A percentile compares a stretch with the other conserved stretches of the same genome.
Evolutionary conservation across 352 stramenopile species (phyloP).

Genomic region (Globisporangium middletonii): DNA sequence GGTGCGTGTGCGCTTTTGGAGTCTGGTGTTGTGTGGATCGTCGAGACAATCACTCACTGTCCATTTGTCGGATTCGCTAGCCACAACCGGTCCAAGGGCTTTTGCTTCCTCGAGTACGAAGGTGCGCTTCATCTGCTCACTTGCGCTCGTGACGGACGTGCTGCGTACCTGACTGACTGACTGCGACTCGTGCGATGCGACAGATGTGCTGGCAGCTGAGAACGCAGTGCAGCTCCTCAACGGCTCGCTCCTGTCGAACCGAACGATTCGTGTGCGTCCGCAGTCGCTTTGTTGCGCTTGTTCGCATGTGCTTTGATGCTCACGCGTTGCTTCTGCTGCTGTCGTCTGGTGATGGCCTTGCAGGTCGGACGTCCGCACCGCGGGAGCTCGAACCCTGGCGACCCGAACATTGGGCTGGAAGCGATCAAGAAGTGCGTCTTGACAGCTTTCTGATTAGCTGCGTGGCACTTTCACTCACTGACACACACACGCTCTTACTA

Average conservation of each 20-base stretch:
- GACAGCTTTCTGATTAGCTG: background rate
- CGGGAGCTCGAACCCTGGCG: slow-evolving; percentile 55
- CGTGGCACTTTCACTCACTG: too few relatives aligned
- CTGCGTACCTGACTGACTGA: background rate
- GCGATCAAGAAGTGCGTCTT: slow-evolving; percentile 62
- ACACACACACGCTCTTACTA: background rate
- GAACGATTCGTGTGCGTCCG: slow-evolving; percentile 45
- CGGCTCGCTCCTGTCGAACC: slow-evolving; percentile 48
- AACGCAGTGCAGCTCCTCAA: slow-evolving; percentile 78
- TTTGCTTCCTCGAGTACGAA: slow-evolving; percentile 81
- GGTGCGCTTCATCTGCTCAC: slow-evolving; percentile 12
- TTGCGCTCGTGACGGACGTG: too few relatives aligned
- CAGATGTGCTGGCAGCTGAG: slow-evolving; percentile 71
- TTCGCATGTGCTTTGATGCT: background rate
- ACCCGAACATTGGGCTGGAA: slow-evolving; percentile 60
- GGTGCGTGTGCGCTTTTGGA: slow-evolving; percentile 20
- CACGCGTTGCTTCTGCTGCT: background rate
- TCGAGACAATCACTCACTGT: background rate
- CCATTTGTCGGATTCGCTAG: slow-evolving; percentile 16
- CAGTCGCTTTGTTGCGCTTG: background rate
- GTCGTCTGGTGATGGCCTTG: slow-evolving; percentile 1
- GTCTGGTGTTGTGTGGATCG: background rate
- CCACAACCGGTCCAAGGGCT: slow-evolving; percentile 62
- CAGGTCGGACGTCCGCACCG: slow-evolving; percentile 73
- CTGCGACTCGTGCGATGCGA: background rate